phyloP scores from a whole-genome alignment of 2,329 filamentous ascomycete species.

The Aspergillus vadensis region DNA sequence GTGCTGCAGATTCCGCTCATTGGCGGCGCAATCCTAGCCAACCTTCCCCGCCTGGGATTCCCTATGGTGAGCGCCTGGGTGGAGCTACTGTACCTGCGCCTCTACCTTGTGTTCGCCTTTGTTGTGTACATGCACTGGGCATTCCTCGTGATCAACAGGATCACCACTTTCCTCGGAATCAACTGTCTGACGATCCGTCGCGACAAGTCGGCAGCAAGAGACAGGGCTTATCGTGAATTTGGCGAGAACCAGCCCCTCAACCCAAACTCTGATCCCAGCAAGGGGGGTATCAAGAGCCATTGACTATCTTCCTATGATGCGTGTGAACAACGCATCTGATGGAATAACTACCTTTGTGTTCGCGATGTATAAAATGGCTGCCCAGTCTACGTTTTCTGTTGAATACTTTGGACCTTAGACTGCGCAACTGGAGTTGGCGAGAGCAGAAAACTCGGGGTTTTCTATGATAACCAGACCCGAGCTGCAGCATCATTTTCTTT shows the following conservation, averaged over 20 bases:
- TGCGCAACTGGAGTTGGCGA: not conserved
- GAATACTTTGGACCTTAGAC: not conserved
- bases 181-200: conserved; percentile 82
- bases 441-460: not conserved
- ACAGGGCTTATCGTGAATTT: conserved; percentile 39
- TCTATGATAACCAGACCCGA: not conserved
- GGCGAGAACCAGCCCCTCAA: conserved; percentile 27
- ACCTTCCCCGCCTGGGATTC: conserved; percentile 76
- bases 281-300: conserved; percentile 22
- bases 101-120: conserved; percentile 78
- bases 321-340: no score
- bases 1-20: conserved; percentile 84
- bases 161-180: conserved; percentile 90
- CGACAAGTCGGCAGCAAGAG: conserved; percentile 36
- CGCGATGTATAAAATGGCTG: not conserved
- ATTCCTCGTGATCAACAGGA: conserved; percentile 82
- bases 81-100: conserved; percentile 80
- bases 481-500: not conserved
- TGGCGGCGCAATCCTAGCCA: conserved; percentile 78
- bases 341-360: not conserved
- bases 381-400: not conserved
- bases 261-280: conserved; percentile 17
- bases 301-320: conserved; percentile 8
- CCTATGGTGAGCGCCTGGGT: conserved; percentile 63
- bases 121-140: conserved; percentile 95